Base-by-base conservation (phyloP, 2,329 filamentous ascomycete species). In the Alternaria solani region DNA sequence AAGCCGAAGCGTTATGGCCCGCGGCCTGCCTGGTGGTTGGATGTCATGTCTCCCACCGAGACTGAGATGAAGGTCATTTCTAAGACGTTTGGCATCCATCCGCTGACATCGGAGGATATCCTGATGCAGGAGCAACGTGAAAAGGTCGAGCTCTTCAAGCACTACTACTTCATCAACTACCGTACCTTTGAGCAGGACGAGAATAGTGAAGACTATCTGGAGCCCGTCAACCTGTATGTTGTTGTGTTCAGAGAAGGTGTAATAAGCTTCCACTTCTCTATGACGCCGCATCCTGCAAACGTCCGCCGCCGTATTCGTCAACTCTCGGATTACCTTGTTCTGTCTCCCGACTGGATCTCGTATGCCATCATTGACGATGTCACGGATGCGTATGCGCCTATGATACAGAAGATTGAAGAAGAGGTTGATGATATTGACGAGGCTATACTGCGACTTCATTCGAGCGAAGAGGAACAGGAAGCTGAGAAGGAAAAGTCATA, bases 161-260 rank as follows among this genome's bases (percentile, higher is more conserved):
- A 96, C 76, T 99, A 99, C 81, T 99, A 99, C 79, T 97, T 99
- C 73, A 92, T 99, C 81, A 98, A 97, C 78, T 99, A 99, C 78
- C 91, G 95, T 16, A 96, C 93, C 0, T 99, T 99, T 74, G 95
- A 99, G 76, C 95, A 98, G 77, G 95, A 99, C 74, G 88, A 89
- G 62, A 90, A 90, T 69, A 96, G 89, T 75, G 92, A 95, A 58
- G 89, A 96, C 74, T 97, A 96, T 76, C 85, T 99, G 46, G 93
- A 98, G 70, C 94, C 95, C 0, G 91, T 99, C 73, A 97, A 98
- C 79, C 93, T 99, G 86, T 99, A 98, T 73, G 91, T 97, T 36
- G 91, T 98, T 8, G 95, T 99, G 9, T 99, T 99, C 83, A 88
- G 94, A 12, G 93, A 98, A 76, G 95, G 95, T 25, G 91, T 99